Base-by-base conservation (phyloP, 306 rosid genomes). In the Begonia masoniana region DNA sequence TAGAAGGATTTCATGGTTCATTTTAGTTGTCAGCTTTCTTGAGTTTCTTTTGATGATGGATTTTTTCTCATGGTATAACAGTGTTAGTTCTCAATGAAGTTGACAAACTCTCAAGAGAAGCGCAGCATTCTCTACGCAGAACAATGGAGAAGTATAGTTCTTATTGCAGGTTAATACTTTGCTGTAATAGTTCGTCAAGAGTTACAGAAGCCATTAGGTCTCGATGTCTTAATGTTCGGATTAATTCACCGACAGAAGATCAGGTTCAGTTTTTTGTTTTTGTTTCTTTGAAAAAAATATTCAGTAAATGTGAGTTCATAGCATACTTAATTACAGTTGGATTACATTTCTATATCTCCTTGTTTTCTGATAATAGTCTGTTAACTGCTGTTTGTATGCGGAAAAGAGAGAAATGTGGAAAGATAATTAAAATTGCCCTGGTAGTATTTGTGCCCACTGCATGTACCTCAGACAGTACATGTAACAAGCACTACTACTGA, bases 141-240 rank as follows among this genome's bases (percentile, higher is more conserved):
- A 91, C 97, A 4, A 91, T 83, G 96, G 97, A 91, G 68, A 91
- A 91, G 68, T 91, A 85, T 66, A 91, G 92, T 49, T 62, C 94
- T 46, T 83, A 81, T 70, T 91, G 97, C 77, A 76, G 96, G 74
- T 75, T 91, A 31, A 83, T 91, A 64, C 71, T 91, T 42, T 91
- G 94, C 55, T 83, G 97, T 75, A 85, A 85, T 80, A 91, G 94
- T 68, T 91, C 97, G 64, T 91, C 97, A 16, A 85, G 83, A 74
- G 96, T 91, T 43, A 83, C 88, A 43, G 96, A 91, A 81, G 97
- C 97, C 56, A 85, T 91, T 64, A 81, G 96, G 57, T 91, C 97
- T 49, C 82, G 97, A 31, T 91, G 97, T 78, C 78, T 91, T 21
- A 91, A 83, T 69, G 82, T 83, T 59, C 81, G 86, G 68, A 75